Conservation (phyloP, 768 basidiomycete species). For the Megacollybia marginata region DNA sequence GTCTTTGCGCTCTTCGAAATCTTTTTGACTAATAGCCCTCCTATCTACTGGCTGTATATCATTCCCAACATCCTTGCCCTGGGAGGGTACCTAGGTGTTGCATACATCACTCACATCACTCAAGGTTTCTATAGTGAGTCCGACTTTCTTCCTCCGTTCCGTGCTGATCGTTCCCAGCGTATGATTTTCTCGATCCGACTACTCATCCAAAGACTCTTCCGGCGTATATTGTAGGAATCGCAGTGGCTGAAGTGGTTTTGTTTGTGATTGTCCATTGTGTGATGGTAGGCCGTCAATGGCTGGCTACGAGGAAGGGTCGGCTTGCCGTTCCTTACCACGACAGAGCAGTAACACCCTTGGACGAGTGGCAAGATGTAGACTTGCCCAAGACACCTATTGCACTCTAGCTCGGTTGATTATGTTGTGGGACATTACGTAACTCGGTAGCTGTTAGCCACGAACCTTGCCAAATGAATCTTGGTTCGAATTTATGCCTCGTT, state of each 20-base stretch:
- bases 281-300: slow-evolving; percentile 28
- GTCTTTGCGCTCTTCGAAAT: slow-evolving; percentile 53
- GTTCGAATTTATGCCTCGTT: no score
- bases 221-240: slow-evolving; percentile 58
- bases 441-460: no score
- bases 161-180: slow-evolving; percentile 32
- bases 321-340: not conserved
- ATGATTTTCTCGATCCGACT: slow-evolving; percentile 55
- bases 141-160: not conserved
- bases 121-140: slow-evolving; percentile 61
- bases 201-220: slow-evolving; percentile 37
- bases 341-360: not conserved
- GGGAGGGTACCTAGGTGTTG: slow-evolving; percentile 52
- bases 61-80: slow-evolving; percentile 41
- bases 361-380: not conserved
- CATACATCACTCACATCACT: slow-evolving; percentile 55
- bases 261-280: slow-evolving; percentile 41
- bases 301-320: slow-evolving; percentile 3
- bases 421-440: no score
- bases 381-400: not conserved
- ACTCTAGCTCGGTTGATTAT: no score
- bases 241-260: slow-evolving; percentile 39
- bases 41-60: slow-evolving; percentile 46
- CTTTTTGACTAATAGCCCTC: slow-evolving; percentile 41
- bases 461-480: no score